Evolutionary conservation across 139 green algal genomes (phyloP), one percentile per base, ranked within the genome.

Genomic region (Pleodorina starrii): DNA sequence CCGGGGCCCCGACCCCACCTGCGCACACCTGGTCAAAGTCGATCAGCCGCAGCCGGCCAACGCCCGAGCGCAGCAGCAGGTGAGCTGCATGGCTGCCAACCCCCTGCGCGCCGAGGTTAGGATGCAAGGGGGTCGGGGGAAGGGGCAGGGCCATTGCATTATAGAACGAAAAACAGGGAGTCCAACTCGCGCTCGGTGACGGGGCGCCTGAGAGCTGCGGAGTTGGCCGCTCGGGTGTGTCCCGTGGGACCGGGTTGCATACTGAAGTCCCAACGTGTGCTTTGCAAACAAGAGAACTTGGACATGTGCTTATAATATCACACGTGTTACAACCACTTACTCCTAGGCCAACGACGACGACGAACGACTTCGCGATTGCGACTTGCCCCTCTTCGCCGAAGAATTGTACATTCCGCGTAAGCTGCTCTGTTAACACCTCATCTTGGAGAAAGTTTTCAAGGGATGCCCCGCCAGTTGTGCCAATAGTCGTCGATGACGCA

Each of bases 11-110:
- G n/a, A n/a, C n/a, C n/a, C n/a, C n/a, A n/a, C n/a, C n/a, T n/a
- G n/a, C n/a, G n/a, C n/a, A n/a, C n/a, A 97, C 96, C 93, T 98
- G 97, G 92, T 99, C 98, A 94, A 99, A 99, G 93, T 99, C 98
- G 35, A 99, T 93, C 0, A 99, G 90, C 1, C 97, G 94, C 74
- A 99, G 90, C 38, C 90, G 90, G 16, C 97, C 96, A 17, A 99
- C 96, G 1, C 98, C 98, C 1, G 96, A 97, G 25, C 98, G 93
- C 38, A 99, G 94, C 84, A 99, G 94, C 81, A 99, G 91, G 90
- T 98, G 94, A 6, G 98, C 98, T 5, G 96, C 96, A 90, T 99
- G 98, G 90, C 95, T 98, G 42, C 98, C 98, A 21, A 99, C 98
- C 14, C 98, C 98, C 96, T 98, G 94, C 43, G 19, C 14, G 35